Conservation (phyloP, 2,329 filamentous ascomycete genomes). For the Furcasterigmium furcatum region DNA sequence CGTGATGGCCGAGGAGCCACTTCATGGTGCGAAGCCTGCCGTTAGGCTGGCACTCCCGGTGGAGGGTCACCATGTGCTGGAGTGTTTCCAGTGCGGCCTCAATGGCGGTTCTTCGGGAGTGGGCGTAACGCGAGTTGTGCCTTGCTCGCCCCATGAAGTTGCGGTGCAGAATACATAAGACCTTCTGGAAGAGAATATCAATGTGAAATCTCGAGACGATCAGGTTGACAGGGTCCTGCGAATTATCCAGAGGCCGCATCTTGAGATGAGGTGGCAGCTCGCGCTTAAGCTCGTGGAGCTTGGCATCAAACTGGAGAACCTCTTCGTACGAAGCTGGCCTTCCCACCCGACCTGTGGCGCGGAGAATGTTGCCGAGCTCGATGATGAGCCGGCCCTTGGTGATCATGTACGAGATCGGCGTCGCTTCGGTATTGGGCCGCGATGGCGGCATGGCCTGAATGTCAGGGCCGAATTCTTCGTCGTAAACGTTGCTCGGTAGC, state of each 20-base stretch:
- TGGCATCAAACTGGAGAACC: conserved; percentile 58
- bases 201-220: conserved; percentile 83
- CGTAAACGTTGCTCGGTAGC: conserved; percentile 74
- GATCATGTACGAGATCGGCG: conserved; percentile 77
- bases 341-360: conserved; percentile 55
- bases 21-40: conserved; percentile 71
- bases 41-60: conserved; percentile 69
- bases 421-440: conserved; percentile 66
- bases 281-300: conserved; percentile 58
- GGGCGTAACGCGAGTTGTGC: conserved; percentile 76
- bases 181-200: conserved; percentile 84
- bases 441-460: conserved; percentile 66
- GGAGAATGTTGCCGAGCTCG: conserved; percentile 69
- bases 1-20: conserved; percentile 77
- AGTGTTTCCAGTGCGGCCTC: conserved; percentile 84
- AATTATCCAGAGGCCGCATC: conserved; percentile 71
- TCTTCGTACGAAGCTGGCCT: conserved; percentile 60
- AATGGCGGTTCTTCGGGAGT: conserved; percentile 80
- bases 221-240: conserved; percentile 76
- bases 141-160: conserved; percentile 79
- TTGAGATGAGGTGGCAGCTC: conserved; percentile 78
- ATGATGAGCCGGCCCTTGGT: conserved; percentile 65
- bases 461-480: conserved; percentile 72
- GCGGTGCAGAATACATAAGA: conserved; percentile 83
- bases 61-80: conserved; percentile 70